Evolutionary conservation across 1,139 yeast genomes (phyloP).

Genomic region (Sugiyamaella xylanicola): DNA sequence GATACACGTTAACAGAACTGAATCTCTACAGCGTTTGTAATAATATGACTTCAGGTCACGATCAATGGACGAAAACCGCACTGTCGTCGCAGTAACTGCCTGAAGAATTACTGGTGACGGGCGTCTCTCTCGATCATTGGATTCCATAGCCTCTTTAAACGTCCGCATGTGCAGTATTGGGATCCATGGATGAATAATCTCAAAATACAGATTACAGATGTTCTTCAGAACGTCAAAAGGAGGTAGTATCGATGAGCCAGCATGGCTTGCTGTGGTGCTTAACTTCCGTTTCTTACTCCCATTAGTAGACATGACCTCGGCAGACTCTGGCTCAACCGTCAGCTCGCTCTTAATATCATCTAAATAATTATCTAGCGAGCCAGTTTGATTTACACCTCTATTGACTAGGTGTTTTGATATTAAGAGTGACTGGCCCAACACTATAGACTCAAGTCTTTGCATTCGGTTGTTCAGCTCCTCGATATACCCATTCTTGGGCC

Average conservation of each 20-base stretch:
- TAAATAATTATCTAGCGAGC: slow-evolving; percentile 3
- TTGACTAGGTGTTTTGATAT: slow-evolving; percentile 18
- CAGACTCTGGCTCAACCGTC: background rate
- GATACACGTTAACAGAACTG: slow-evolving; percentile 29
- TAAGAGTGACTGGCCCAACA: slow-evolving; percentile 22
- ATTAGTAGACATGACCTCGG: background rate
- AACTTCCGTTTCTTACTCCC: slow-evolving; percentile 1
- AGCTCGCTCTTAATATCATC: slow-evolving; percentile 5
- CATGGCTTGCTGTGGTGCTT: slow-evolving; percentile 1
- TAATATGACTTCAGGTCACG: slow-evolving; percentile 19
- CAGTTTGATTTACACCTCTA: background rate
- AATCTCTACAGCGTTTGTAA: slow-evolving; percentile 26
- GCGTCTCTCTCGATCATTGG: slow-evolving; percentile 4
- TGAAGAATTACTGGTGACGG: slow-evolving; percentile 24
- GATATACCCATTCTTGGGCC: slow-evolving; percentile 20
- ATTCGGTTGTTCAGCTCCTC: slow-evolving; percentile 18
- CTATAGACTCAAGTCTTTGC: slow-evolving; percentile 23
- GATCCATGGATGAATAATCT: slow-evolving; percentile 30
- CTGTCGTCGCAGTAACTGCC: slow-evolving; percentile 32
- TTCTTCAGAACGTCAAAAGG: slow-evolving; percentile 16
- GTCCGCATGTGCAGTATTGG: slow-evolving; percentile 27
- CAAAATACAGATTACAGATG: slow-evolving; percentile 25
- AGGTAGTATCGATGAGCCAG: slow-evolving; percentile 3
- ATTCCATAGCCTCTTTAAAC: slow-evolving; percentile 20
- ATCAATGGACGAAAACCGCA: slow-evolving; percentile 23